A percentile compares a stretch with the other conserved stretches of the same genome.
These are phyloP conservation scores for Colletotrichum truncatum DNA, from an alignment of 2,329 filamentous ascomycete species.

Conservation along the genomic window DNA sequence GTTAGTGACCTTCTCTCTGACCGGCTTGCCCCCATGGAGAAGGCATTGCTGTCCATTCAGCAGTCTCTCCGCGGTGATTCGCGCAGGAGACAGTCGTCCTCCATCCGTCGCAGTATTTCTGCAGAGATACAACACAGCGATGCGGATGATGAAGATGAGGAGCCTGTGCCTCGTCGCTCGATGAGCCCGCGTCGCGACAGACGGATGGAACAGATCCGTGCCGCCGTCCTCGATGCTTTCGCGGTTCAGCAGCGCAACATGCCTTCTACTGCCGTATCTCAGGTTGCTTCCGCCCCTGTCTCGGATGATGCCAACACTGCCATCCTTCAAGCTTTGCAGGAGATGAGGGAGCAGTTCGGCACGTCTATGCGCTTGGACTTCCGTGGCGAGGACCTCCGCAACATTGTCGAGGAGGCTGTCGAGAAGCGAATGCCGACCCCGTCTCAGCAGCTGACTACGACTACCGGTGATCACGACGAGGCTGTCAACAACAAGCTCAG, in stretches of 20 bases:
- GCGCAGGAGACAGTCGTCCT: constrained; percentile 62
- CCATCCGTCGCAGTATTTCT: constrained; percentile 71
- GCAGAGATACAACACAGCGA: constrained; percentile 83
- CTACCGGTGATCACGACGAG: constrained; percentile 45
- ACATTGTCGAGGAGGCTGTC: constrained; percentile 71
- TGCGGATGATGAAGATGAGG: constrained; percentile 93
- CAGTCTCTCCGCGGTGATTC: constrained; percentile 70
- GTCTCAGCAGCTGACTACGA: constrained; percentile 34
- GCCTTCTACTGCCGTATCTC: constrained; percentile 37
- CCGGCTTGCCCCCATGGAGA: constrained; percentile 83
- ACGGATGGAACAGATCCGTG: constrained; percentile 83
- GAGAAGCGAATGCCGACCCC: constrained; percentile 64
- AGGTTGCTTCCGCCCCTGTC: constrained; percentile 36
- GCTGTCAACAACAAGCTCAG: constrained; percentile 62
- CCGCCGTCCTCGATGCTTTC: constrained; percentile 78
- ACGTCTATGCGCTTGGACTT: constrained; percentile 53
- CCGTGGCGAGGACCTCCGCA: constrained; percentile 64
- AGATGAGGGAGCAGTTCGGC: constrained; percentile 65
- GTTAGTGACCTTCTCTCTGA: constrained; percentile 81
- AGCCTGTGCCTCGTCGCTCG: constrained; percentile 70
- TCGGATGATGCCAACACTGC: constrained; percentile 46
- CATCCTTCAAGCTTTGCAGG: constrained; percentile 73
- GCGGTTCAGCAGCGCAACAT: constrained; percentile 60
- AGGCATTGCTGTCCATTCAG: constrained; percentile 80
- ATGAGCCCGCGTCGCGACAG: constrained; percentile 82